A percentile compares a stretch with the other conserved stretches of the same genome.
phyloP scores from a whole-genome alignment of 441 rosid species.

The Kokia cookei region DNA sequence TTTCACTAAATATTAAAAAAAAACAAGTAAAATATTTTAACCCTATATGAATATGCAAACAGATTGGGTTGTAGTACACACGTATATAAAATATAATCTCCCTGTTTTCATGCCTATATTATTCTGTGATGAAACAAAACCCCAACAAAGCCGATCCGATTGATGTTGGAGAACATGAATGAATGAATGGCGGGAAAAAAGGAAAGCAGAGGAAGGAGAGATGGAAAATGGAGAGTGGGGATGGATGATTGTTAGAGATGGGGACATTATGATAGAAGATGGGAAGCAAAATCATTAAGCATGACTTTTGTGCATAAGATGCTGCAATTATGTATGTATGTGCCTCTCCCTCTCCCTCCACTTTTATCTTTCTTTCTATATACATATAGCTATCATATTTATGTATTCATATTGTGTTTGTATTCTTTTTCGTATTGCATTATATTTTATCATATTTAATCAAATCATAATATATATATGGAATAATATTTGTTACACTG shows the following conservation, averaged over 20 bases:
- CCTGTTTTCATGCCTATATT: background rate
- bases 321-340: conserved; percentile 64
- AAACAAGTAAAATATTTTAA: background rate
- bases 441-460: too few species aligned
- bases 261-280: conserved; percentile 23
- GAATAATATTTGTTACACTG: too few species aligned
- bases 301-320: conserved; percentile 36
- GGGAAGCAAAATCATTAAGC: conserved; percentile 78
- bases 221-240: background rate
- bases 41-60: background rate
- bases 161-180: background rate
- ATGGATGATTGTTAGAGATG: conserved; percentile 10
- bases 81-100: background rate
- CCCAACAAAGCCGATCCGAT: background rate
- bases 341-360: conserved; percentile 1
- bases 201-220: background rate
- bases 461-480: too few species aligned
- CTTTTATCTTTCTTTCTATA: too few species aligned
- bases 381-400: too few species aligned
- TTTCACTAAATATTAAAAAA: background rate
- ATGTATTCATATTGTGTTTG: too few species aligned
- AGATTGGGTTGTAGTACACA: background rate
- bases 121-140: background rate
- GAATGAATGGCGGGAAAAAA: conserved; percentile 3
- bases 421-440: too few species aligned